Percentiles rank a stretch among this genome's conserved stretches.
Conservation (phyloP, 495 filamentous ascomycete genomes). For the Hyaloscypha hepaticicola region DNA sequence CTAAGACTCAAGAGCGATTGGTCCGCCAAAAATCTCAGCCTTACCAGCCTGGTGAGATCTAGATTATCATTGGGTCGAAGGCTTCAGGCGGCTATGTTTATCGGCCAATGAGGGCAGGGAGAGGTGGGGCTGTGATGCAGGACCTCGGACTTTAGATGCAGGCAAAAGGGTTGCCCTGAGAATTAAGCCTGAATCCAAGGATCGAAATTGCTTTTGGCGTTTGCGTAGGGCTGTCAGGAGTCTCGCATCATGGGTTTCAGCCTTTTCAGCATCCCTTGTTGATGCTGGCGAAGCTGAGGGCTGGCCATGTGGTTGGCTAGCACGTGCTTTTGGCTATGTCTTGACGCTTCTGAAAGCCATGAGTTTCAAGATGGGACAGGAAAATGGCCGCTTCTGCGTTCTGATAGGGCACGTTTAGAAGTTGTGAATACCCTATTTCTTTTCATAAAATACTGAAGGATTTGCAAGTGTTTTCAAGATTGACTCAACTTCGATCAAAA, state of each 20-base stretch:
- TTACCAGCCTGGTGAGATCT: background rate
- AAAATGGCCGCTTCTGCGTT: background rate
- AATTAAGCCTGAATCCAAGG: background rate
- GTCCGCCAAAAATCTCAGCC: background rate
- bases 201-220: background rate
- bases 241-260: background rate
- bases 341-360: background rate
- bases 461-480: too few relatives aligned
- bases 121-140: background rate
- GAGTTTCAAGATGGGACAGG: background rate
- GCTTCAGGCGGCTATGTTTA: background rate
- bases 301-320: background rate
- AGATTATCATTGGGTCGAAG: background rate
- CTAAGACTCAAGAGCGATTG: background rate
- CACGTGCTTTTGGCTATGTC: background rate
- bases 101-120: background rate
- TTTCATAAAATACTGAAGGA: too few relatives aligned
- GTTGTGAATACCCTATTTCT: background rate
- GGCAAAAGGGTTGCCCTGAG: background rate
- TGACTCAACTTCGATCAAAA: too few relatives aligned
- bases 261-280: background rate
- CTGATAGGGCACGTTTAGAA: background rate
- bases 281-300: background rate
- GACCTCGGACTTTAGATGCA: background rate
- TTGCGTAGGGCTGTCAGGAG: background rate